Conservation (phyloP, 2,329 filamentous ascomycete genomes). For the Talaromyces sp. region DNA sequence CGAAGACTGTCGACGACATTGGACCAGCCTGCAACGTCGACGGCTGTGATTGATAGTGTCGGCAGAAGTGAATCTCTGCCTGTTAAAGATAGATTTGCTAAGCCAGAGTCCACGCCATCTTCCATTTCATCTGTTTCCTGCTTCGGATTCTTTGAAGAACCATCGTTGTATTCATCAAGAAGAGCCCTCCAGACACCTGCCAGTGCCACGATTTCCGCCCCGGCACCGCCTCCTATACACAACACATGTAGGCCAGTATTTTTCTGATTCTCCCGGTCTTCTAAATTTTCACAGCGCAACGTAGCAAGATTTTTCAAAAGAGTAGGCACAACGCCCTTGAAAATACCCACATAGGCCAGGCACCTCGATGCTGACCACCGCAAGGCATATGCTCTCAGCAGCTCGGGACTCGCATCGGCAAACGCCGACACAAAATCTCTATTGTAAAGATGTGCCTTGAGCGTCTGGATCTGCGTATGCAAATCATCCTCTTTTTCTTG, state of each 20-base stretch:
- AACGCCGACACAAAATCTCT: conserved; percentile 82
- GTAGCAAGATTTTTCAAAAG: conserved; percentile 7
- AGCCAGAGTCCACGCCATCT: background rate
- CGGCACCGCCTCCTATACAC: conserved; percentile 61
- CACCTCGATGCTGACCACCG: conserved; percentile 87
- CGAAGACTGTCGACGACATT: conserved; percentile 56
- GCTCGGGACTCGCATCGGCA: conserved; percentile 38
- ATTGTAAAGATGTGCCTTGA: conserved; percentile 81
- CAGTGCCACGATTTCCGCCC: conserved; percentile 62
- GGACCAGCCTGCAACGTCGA: conserved; percentile 80
- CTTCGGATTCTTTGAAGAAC: conserved; percentile 12
- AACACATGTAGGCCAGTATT: conserved; percentile 37
- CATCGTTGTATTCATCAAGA: conserved; percentile 8
- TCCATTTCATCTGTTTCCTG: background rate
- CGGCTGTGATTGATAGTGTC: conserved; percentile 51
- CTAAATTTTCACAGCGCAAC: background rate
- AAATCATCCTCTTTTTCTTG: conserved; percentile 25
- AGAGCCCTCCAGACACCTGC: conserved; percentile 47
- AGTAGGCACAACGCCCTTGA: conserved; percentile 32
- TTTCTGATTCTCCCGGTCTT: background rate
- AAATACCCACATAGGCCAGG: conserved; percentile 68
- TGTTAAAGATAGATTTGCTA: background rate
- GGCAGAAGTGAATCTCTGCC: background rate
- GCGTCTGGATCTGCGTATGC: conserved; percentile 61
- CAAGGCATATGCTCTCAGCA: conserved; percentile 76